phyloP scores from a whole-genome alignment of 1,284 basidiomycete genomes.

The Fomitopsis pinicola region DNA sequence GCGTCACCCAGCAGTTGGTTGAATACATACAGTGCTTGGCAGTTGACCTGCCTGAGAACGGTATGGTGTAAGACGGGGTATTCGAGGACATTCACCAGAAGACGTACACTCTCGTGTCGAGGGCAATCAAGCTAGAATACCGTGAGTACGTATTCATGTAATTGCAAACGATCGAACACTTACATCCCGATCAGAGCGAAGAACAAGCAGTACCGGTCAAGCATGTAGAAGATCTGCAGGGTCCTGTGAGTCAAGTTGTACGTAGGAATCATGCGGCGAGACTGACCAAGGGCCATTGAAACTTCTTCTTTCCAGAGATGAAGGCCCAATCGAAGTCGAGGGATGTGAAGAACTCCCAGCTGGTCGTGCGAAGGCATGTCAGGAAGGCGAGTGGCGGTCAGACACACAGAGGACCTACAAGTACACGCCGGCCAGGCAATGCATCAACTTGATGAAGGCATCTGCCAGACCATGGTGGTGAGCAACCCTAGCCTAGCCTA shows the following conservation, averaged over 20 bases:
- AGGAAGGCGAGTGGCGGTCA: conserved; percentile 4
- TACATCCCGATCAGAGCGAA: conserved; percentile 69
- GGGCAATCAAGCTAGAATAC: conserved; percentile 42
- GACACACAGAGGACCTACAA: conserved; percentile 35
- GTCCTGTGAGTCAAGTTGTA: not conserved
- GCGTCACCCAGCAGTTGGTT: conserved; percentile 69
- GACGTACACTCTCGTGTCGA: conserved; percentile 51
- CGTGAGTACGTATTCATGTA: not conserved
- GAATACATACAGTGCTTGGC: conserved; percentile 70
- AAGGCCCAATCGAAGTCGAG: conserved; percentile 67
- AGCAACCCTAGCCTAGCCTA: not conserved
- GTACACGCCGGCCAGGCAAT: conserved; percentile 62
- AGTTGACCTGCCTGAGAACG: conserved; percentile 47
- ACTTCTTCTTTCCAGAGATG: conserved; percentile 53
- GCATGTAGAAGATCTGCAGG: conserved; percentile 65
- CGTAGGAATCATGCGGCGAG: not conserved
- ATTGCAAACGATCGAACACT: conserved; percentile 6
- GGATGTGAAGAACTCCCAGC: conserved; percentile 51
- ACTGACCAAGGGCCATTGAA: conserved; percentile 38
- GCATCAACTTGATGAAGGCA: conserved; percentile 64
- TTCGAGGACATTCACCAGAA: not conserved
- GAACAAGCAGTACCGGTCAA: conserved; percentile 65
- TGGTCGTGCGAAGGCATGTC: conserved; percentile 7
- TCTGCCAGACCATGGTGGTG: conserved; percentile 28
- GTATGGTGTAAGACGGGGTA: not conserved